Base-by-base conservation (phyloP, 139 green algal genomes). In the Picochlorum costavermella region DNA sequence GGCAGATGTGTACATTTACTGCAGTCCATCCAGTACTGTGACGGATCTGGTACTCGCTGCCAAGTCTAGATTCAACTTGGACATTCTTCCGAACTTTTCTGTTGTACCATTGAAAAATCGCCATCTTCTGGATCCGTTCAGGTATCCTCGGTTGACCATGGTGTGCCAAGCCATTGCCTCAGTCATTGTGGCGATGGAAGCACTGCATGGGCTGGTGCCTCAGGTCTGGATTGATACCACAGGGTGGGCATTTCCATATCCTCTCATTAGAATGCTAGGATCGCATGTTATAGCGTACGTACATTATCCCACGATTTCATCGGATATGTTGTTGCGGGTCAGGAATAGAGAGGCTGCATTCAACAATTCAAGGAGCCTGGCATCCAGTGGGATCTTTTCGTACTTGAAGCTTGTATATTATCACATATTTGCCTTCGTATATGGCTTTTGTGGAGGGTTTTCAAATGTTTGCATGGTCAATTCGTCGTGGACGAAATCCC, bases 231-330 rank as follows among this genome's bases (percentile, higher is more conserved):
- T 98, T 2, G 92, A 98, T 78, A 98, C 92, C 13, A 88, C 79
- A 2, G 92, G 92, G 10, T 95, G 90, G 84, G 88, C 91, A 0
- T 96, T 95, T 69, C 74, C 76, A 1, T 97, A 96, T 68, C 92
- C 92, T 1, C 56, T 96, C 25, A 83, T 77, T 3, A 46, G 75
- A 12, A 62, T 82, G 12, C 74, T 81, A 13, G 89, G 92, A 9
- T 68, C 68, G 3, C 31, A 55, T 0, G 86, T 97, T 25, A 85
- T 69, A 10, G 75, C 69, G 8, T 98, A 98, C 69, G 84, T 89
- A 43, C 92, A 97, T 83, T 97, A 97, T 76, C 92, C 92, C 6
- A 96, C 88, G 3, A 77, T 96, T 50, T 87, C 67, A 53, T 81
- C 80, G 16, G 87, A 98, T 83, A 98, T 98, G 93, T 75, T 97